phyloP scores from a whole-genome alignment of 1,284 basidiomycete species.

The Rhodofomes roseus region DNA sequence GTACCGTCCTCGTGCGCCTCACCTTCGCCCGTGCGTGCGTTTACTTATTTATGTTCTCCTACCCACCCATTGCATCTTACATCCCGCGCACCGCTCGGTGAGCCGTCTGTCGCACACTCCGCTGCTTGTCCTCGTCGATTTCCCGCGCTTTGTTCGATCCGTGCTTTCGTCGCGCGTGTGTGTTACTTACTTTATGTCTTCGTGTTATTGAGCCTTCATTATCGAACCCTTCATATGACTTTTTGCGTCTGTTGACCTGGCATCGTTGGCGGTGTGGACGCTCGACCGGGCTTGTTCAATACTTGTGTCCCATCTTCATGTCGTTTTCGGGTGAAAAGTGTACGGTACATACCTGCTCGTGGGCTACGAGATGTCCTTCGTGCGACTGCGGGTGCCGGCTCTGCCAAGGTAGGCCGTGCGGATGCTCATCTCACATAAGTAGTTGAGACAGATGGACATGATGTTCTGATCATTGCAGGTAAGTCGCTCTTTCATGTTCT shows the following conservation, averaged over 20 bases:
- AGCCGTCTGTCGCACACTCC: not conserved
- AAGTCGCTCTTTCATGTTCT: too few relatives aligned
- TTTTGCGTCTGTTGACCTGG: not conserved
- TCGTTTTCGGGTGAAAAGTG: not conserved
- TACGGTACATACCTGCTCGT: not conserved
- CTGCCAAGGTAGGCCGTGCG: too few relatives aligned
- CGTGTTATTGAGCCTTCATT: not conserved
- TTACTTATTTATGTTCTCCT: not conserved
- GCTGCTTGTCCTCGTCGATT: not conserved
- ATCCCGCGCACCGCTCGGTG: not conserved
- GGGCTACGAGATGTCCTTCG: not conserved
- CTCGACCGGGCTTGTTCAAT: not conserved
- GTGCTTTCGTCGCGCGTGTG: not conserved
- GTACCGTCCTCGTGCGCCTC: not conserved
- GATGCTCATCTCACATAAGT: too few relatives aligned
- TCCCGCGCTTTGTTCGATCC: not conserved
- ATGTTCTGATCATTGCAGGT: too few relatives aligned
- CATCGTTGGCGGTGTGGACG: not conserved
- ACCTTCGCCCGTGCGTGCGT: not conserved
- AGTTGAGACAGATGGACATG: too few relatives aligned
- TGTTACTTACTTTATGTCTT: constrained; percentile 1
- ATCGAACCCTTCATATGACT: not conserved
- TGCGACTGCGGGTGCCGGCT: too few relatives aligned
- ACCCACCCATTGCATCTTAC: not conserved
- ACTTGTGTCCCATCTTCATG: not conserved